Conservation (phyloP, 2,329 filamentous ascomycete genomes). For the Stromatinia cepivora region DNA sequence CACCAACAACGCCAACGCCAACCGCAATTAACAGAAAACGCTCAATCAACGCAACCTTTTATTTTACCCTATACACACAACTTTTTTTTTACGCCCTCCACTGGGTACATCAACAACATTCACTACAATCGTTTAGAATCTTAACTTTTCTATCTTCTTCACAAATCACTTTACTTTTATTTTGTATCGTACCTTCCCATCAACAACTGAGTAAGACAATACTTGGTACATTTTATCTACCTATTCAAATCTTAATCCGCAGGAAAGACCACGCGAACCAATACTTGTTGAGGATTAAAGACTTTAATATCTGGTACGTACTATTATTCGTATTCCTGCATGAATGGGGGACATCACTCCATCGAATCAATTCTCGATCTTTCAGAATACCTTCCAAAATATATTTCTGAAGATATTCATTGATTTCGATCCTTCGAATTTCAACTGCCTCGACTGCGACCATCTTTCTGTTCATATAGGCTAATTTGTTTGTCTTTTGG, state of each 20-base stretch:
- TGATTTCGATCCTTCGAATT: not conserved
- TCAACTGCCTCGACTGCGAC: not conserved
- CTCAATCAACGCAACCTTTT: not conserved
- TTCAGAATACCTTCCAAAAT: not conserved
- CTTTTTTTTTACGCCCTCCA: not conserved
- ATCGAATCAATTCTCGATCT: slow-evolving; percentile 15
- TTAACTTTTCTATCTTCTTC: not conserved
- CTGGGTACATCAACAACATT: not conserved
- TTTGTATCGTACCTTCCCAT: not conserved
- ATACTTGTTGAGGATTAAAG: slow-evolving; percentile 18
- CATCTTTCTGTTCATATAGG: not conserved
- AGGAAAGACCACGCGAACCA: slow-evolving; percentile 15
- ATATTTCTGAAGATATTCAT: not conserved
- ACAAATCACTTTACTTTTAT: not conserved
- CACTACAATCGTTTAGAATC: slow-evolving; percentile 10
- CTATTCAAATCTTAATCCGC: slow-evolving; percentile 3
- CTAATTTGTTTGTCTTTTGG: slow-evolving; percentile 14
- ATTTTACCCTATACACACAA: no score
- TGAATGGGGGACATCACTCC: slow-evolving; percentile 23
- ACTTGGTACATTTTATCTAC: not conserved
- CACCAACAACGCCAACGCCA: not conserved
- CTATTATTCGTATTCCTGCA: slow-evolving; percentile 24
- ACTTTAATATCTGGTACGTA: slow-evolving; percentile 23
- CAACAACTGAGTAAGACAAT: not conserved
- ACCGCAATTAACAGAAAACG: not conserved